Evolutionary conservation across 768 basidiomycete species (phyloP).

Genomic region (Lanmaoa pseudosensibilis): DNA sequence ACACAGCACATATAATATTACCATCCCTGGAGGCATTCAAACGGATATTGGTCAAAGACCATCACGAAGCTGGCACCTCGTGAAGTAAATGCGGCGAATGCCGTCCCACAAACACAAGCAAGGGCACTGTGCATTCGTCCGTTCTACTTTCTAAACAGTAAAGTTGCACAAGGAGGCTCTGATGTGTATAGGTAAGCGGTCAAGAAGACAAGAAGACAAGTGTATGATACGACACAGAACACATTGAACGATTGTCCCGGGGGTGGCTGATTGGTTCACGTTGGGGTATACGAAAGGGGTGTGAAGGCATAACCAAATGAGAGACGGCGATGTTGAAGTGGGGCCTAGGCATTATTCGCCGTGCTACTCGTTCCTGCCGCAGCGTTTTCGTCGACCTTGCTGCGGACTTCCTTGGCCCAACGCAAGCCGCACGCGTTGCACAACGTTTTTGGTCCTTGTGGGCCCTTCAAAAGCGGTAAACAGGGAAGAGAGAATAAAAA

Average conservation of each 20-base stretch:
- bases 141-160: conserved; percentile 10
- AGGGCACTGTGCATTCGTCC: conserved; percentile 1
- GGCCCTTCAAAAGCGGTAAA: conserved; percentile 56
- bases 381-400: conserved; percentile 37
- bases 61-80: conserved; percentile 4
- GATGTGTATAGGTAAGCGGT: conserved; percentile 4
- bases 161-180: conserved; percentile 4
- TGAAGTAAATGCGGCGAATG: conserved; percentile 5
- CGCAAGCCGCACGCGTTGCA: conserved; percentile 96
- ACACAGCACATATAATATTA: neutral
- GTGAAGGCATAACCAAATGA: neutral
- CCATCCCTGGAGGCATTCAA: neutral
- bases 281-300: conserved; percentile 4
- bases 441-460: conserved; percentile 92
- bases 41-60: conserved; percentile 1
- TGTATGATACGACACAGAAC: conserved; percentile 5
- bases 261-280: conserved; percentile 2
- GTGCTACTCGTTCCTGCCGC: conserved; percentile 24
- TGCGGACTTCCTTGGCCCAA: conserved; percentile 80
- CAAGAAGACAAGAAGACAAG: conserved; percentile 21
- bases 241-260: conserved; percentile 4
- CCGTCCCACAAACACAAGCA: conserved; percentile 1
- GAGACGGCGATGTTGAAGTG: neutral
- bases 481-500: conserved; percentile 11
- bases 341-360: conserved; percentile 16